Evolutionary conservation across 352 stramenopile genomes (phyloP), one percentile per base, ranked within the genome.

Genomic region (Pythium biforme): DNA sequence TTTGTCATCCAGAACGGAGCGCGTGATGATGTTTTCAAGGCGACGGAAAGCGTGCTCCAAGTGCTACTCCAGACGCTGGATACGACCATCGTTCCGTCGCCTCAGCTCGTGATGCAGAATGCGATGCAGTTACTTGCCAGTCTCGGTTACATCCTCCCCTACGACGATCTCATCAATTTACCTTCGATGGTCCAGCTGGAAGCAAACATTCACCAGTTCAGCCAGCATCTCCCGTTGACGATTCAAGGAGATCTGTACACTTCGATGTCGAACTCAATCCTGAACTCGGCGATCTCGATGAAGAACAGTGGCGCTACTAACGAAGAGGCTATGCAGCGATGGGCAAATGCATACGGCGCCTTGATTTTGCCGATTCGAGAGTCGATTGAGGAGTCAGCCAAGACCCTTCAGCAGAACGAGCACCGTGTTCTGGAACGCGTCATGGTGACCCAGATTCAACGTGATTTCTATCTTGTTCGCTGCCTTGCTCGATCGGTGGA

Each of bases 211-310:
- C 84, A 92, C 49, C 69, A 78, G 48, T 92, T 94, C 63, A 88
- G 82, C 22, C 62, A 86, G 50, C 81, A 92, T 33, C 64, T 94
- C 22, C 82, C 78, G 22, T 69, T 87, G 10, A 65, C 73, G 22
- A 90, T 94, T 55, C 82, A 94, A 61, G 81, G 79, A 29, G 80
- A 90, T 48, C 62, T 94, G 22, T 94, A 89, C 60, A 90, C 79
- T 17, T 85, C 84, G 1, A 86, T 92, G 76, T 89, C 83, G 0
- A 89, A 91, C 62, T 89, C 78, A 9, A 87, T 91, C 62, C 39
- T 94, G 29, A 89, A 89, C 66, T 87, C 82, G 27, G 80, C 78
- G 5, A 89, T 90, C 50, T 90, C 82, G 2, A 68, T 91, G 53
- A 75, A 73, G 47, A 50, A 60, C 9, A 64, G 55, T 43, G 71